Evolutionary conservation across 2,329 filamentous ascomycete genomes (phyloP).

Genomic region (Setomelanomma holmii): DNA sequence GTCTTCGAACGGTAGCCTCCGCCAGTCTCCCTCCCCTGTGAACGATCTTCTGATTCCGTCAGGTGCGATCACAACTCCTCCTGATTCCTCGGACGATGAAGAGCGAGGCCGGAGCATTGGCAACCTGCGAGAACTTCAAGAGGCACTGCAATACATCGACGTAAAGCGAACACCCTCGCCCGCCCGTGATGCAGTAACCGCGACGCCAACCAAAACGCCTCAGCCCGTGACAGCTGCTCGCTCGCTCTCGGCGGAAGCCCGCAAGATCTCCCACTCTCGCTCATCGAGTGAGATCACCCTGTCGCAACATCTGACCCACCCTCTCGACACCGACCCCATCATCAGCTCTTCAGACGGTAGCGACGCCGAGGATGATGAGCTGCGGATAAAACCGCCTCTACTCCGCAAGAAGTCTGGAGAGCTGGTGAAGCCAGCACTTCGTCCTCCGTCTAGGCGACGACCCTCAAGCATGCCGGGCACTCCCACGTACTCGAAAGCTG

Average conservation of each 20-base stretch:
- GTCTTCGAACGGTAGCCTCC: conserved; percentile 66
- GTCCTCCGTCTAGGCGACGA: conserved; percentile 77
- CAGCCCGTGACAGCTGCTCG: conserved; percentile 28
- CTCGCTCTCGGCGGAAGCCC: conserved; percentile 60
- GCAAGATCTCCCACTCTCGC: conserved; percentile 67
- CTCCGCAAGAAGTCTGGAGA: conserved; percentile 98
- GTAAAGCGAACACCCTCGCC: conserved; percentile 68
- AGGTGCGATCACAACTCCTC: conserved; percentile 88
- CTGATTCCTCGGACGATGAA: conserved; percentile 91
- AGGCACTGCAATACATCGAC: conserved; percentile 82
- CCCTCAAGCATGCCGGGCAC: conserved; percentile 98
- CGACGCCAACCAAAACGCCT: conserved; percentile 25
- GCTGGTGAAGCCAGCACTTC: conserved; percentile 88
- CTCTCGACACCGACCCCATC: conserved; percentile 54
- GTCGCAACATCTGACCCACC: conserved; percentile 51
- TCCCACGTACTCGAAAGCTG: conserved; percentile 91
- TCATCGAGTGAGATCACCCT: conserved; percentile 65
- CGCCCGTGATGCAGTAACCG: conserved; percentile 40
- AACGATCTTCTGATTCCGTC: conserved; percentile 79
- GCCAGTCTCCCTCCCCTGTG: conserved; percentile 83
- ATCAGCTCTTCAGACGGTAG: conserved; percentile 57
- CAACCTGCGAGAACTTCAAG: conserved; percentile 72
- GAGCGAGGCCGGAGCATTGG: conserved; percentile 62
- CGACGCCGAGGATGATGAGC: conserved; percentile 64
- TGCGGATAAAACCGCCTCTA: conserved; percentile 80